Percentiles rank a stretch among this genome's conserved stretches.
Conservation (phyloP, 1,284 basidiomycete species). For the Golubevia pallescens region DNA sequence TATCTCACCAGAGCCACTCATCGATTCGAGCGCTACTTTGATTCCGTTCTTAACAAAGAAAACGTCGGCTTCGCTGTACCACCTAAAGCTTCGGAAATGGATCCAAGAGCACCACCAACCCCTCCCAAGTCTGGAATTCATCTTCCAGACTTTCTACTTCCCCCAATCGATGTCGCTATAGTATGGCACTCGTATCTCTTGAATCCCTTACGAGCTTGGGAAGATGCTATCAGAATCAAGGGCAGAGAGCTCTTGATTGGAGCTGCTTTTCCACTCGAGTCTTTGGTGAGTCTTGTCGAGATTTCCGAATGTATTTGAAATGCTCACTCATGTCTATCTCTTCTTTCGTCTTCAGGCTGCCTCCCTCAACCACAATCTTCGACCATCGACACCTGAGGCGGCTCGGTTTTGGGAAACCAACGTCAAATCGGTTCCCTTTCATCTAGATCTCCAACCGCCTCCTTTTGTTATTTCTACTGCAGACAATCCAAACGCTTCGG, state of each 20-base stretch:
- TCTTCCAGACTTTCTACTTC: conserved; percentile 24
- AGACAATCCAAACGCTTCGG: background rate
- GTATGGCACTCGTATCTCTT: conserved; percentile 37
- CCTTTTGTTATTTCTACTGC: background rate
- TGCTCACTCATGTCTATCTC: too few relatives aligned
- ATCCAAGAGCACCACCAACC: background rate
- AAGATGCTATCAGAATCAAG: too few relatives aligned
- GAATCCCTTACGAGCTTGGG: conserved; percentile 17
- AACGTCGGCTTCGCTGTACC: background rate
- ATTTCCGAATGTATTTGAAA: too few relatives aligned
- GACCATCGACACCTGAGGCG: background rate
- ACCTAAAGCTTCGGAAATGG: conserved; percentile 7
- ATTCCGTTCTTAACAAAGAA: conserved; percentile 13
- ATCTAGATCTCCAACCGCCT: conserved; percentile 6
- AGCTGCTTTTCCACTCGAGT: too few relatives aligned
- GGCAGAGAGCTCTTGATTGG: too few relatives aligned
- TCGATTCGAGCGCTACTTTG: conserved; percentile 34
- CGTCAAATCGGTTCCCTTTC: conserved; percentile 2
- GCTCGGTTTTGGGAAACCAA: conserved; percentile 4
- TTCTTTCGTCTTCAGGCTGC: conserved; percentile 3
- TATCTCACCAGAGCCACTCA: conserved; percentile 32
- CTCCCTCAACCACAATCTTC: conserved; percentile 4
- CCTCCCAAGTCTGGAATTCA: background rate
- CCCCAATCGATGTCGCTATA: conserved; percentile 39
- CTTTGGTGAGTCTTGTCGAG: too few relatives aligned